Base-by-base conservation (phyloP, 805 yeast genomes). In the Blastobotrys peoriensis region DNA sequence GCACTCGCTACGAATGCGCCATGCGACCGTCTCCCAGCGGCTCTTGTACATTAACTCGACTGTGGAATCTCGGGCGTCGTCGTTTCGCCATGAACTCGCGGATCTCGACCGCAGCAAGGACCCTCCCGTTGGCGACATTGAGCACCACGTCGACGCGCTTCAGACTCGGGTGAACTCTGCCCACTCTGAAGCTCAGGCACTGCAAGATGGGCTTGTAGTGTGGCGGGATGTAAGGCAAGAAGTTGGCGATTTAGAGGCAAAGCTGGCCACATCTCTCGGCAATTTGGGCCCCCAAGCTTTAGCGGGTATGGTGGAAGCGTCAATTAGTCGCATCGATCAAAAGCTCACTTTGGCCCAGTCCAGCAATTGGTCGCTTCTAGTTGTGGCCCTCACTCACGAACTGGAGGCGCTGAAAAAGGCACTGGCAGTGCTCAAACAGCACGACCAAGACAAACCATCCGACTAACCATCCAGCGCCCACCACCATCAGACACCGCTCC, bases 301-400 rank as follows among this genome's bases (percentile, higher is more conserved):
- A 5, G 37, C 55, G 19, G 46, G 42, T 10, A 35, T 52, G 17
- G 48, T 59, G 8, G 22, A 40, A 2, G 28, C 36, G 3, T 36
- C 55, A 2, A 28, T 43, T 5, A 23, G 40, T 6, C 25, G 36
- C 8, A 37, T 61, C 3, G 47, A 52, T 15, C 21, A 22, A 3
- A 23, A 44, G 27, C 39, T 50, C 17, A 44, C 46, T 4, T 9
- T 33, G 2, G 61, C 63, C 5, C 38, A 46, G 20, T 21, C 41
- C 3, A 37, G 45, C 33, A 47, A 52, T n/a, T 60, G 64, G 65
- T 38, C 52, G 6, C 52, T 51, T 3, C 50, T 62, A 20, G 48
- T 51, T 1, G 51, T 60, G 2, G 65, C 64, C 2, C 56, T 62
- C 13, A 53, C 54, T 4, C 66, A 62, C 38, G 66, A 62, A 38